These are phyloP conservation scores for Lentinula raphanica DNA, from an alignment of 768 basidiomycete genomes.

Conservation along the genomic window DNA sequence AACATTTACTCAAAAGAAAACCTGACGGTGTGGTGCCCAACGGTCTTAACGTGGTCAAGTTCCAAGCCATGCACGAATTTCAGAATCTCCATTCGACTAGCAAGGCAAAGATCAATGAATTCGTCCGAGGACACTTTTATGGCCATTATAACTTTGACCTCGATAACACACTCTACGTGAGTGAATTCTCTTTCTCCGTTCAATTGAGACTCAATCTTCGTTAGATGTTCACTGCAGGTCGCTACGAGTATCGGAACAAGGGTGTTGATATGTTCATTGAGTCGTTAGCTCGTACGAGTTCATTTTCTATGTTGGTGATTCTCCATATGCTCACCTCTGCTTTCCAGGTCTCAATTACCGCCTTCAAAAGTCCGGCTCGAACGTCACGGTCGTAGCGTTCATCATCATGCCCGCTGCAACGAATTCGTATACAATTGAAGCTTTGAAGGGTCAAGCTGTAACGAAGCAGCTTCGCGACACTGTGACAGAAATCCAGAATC, in stretches of 20 bases:
- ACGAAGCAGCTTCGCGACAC: conserved; percentile 96
- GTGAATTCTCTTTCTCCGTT: conserved; percentile 20
- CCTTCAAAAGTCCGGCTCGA: conserved; percentile 52
- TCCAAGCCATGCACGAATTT: conserved; percentile 99
- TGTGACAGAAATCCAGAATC: conserved; percentile 90
- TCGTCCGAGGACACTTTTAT: conserved; percentile 96
- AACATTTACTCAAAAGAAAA: conserved; percentile 95
- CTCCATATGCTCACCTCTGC: background rate
- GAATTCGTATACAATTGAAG: conserved; percentile 95
- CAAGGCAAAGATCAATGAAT: conserved; percentile 99
- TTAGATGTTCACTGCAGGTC: conserved; percentile 97
- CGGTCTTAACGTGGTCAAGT: conserved; percentile 97
- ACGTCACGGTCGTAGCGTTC: conserved; percentile 89
- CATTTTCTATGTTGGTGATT: background rate
- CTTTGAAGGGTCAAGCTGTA: conserved; percentile 93
- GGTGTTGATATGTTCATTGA: conserved; percentile 99
- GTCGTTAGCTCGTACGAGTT: conserved; percentile 72
- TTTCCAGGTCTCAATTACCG: conserved; percentile 43
- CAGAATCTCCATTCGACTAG: conserved; percentile 89
- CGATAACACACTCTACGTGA: conserved; percentile 81
- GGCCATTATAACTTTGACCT: conserved; percentile 96
- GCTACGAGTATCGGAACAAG: conserved; percentile 99
- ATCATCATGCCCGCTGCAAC: conserved; percentile 98
- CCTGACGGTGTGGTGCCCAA: conserved; percentile 97
- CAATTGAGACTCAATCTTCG: background rate